A percentile compares a stretch with the other conserved stretches of the same genome.
phyloP scores from a whole-genome alignment of 139 green algal genomes.

The Coelastrella sp. region DNA sequence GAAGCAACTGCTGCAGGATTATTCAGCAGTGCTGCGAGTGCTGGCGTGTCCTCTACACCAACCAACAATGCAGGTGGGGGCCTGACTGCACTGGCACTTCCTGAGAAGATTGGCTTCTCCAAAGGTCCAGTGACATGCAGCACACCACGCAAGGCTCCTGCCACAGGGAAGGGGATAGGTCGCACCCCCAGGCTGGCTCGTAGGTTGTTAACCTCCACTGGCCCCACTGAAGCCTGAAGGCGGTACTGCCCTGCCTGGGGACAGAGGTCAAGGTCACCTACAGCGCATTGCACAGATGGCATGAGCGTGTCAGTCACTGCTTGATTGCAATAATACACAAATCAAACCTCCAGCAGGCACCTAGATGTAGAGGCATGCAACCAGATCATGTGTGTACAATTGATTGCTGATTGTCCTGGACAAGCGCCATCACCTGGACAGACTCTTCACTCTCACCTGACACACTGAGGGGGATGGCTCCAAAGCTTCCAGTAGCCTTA shows the following conservation, averaged over 20 bases:
- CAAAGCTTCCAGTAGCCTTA: conserved; percentile 84
- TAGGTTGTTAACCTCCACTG: conserved; percentile 91
- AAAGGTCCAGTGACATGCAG: conserved; percentile 92
- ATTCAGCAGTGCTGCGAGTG: conserved; percentile 47
- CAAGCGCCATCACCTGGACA: too few relatives aligned
- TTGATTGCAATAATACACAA: too few relatives aligned
- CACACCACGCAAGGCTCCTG: conserved; percentile 83
- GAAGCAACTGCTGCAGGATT: conserved; percentile 76
- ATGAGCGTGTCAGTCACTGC: too few relatives aligned
- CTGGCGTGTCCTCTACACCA: conserved; percentile 44
- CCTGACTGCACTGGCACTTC: conserved; percentile 54
- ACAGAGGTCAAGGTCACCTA: conserved; percentile 95
- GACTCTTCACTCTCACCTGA: too few relatives aligned
- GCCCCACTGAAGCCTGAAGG: conserved; percentile 70
- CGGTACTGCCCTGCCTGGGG: conserved; percentile 86
- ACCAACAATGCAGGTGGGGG: conserved; percentile 46
- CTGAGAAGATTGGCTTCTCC: conserved; percentile 91
- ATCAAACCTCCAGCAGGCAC: too few relatives aligned
- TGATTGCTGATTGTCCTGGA: neutral
- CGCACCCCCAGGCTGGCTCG: conserved; percentile 85
- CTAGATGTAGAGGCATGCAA: too few relatives aligned
- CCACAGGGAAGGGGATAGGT: conserved; percentile 80
- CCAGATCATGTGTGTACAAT: too few relatives aligned
- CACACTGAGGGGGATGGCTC: conserved; percentile 74
- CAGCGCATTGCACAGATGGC: too few relatives aligned